These are phyloP conservation scores for Nigrograna mackinnonii DNA, from an alignment of 2,329 filamentous ascomycete genomes.

Conservation along the genomic window DNA sequence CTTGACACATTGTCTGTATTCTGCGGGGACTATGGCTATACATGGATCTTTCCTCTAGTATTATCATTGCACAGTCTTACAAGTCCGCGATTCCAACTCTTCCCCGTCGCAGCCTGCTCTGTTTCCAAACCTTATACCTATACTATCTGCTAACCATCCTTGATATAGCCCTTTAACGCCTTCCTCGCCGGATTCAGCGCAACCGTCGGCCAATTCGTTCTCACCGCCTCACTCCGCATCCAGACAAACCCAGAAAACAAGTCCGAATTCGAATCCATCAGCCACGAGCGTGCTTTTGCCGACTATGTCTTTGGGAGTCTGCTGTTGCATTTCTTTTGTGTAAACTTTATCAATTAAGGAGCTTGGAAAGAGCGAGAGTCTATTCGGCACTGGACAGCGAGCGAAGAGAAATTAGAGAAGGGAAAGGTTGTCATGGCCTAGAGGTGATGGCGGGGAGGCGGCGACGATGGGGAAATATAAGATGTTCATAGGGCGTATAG, in stretches of 20 bases:
- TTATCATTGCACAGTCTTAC: too few relatives aligned
- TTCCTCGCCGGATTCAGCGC: conserved; percentile 95
- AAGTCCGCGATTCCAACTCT: background rate
- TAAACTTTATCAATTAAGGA: conserved; percentile 98
- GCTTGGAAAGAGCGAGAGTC: conserved; percentile 1
- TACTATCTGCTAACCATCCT: background rate
- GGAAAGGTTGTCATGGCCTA: too few relatives aligned
- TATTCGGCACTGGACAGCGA: too few relatives aligned
- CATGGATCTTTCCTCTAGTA: too few relatives aligned
- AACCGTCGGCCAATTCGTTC: conserved; percentile 95
- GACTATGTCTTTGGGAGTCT: conserved; percentile 95
- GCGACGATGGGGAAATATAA: too few relatives aligned
- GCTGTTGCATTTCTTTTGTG: conserved; percentile 97
- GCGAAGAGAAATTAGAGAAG: too few relatives aligned
- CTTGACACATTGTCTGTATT: background rate
- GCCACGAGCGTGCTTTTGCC: conserved; percentile 88
- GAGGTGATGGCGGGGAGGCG: too few relatives aligned
- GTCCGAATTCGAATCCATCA: conserved; percentile 74
- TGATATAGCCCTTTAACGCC: conserved; percentile 87
- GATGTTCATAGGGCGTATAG: too few relatives aligned
- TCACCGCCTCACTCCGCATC: conserved; percentile 87
- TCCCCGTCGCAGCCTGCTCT: too few relatives aligned
- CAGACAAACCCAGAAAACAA: conserved; percentile 87
- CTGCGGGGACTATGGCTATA: too few relatives aligned
- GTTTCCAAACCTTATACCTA: background rate